These are phyloP conservation scores for Fusarium sp. DNA, from an alignment of 2,329 filamentous ascomycete genomes.

Conservation along the genomic window DNA sequence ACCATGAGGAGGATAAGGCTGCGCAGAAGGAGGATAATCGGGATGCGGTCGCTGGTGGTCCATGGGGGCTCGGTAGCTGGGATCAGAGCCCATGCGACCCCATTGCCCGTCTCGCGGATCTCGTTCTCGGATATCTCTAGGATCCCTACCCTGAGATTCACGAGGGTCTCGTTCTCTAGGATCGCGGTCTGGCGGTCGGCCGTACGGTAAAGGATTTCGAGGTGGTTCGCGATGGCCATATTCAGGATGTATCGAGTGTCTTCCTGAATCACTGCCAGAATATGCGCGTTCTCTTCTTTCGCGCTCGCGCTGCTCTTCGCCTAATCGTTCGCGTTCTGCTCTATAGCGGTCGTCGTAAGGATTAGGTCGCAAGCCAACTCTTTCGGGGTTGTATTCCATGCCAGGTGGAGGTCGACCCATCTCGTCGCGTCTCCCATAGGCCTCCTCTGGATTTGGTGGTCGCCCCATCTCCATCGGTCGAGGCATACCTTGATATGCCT, in stretches of 20 bases:
- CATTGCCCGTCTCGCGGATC: conserved; percentile 52
- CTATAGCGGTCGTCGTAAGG: conserved; percentile 66
- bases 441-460: conserved; percentile 52
- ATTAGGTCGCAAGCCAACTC: conserved; percentile 56
- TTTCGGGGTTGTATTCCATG: conserved; percentile 66
- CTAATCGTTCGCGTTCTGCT: conserved; percentile 59
- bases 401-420: conserved; percentile 50
- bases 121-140: conserved; percentile 51
- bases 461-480: conserved; percentile 61
- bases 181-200: conserved; percentile 58
- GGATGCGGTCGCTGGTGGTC: conserved; percentile 57
- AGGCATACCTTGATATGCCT: conserved; percentile 58
- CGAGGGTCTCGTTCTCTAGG: conserved; percentile 52
- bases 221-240: conserved; percentile 58
- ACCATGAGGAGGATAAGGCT: conserved; percentile 50
- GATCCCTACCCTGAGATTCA: conserved; percentile 54
- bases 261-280: conserved; percentile 60
- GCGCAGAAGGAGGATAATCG: conserved; percentile 60
- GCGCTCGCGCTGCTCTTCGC: conserved; percentile 57
- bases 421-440: conserved; percentile 64
- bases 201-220: conserved; percentile 59
- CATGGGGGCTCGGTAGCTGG: conserved; percentile 52
- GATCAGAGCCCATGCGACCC: conserved; percentile 48
- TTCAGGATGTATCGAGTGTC: conserved; percentile 54
- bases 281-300: conserved; percentile 61